Percentiles rank a stretch among this genome's conserved stretches.
These are phyloP conservation scores for Choanephora cucurbitarum DNA, from an alignment of 371 early-diverging fungal genomes.

Conservation along the genomic window DNA sequence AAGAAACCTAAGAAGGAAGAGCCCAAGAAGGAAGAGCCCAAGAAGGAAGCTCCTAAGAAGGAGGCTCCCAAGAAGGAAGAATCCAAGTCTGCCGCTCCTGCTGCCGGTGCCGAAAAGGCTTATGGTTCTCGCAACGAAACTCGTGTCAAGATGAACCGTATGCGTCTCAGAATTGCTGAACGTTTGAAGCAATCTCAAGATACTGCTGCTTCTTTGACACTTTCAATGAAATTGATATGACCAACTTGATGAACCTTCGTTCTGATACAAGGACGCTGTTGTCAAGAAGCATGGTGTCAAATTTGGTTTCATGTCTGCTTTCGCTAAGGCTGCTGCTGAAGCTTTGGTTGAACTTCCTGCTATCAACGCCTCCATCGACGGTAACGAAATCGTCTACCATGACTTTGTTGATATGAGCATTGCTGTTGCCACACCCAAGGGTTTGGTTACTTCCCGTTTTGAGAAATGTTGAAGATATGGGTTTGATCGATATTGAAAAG, in stretches of 20 bases:
- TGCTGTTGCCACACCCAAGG: conserved; percentile 98
- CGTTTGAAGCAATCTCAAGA: conserved; percentile 97
- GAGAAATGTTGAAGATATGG: conserved; percentile 87
- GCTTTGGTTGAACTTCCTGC: conserved; percentile 90
- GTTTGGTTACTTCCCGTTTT: conserved; percentile 96
- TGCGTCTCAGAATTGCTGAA: conserved; percentile 93
- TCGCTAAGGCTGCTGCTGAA: conserved; percentile 86
- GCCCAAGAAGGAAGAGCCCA: conserved; percentile 42
- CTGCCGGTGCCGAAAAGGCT: conserved; percentile 26
- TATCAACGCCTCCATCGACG: conserved; percentile 93
- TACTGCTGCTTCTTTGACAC: conserved; percentile 94
- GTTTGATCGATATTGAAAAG: conserved; percentile 89
- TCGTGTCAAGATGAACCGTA: conserved; percentile 95
- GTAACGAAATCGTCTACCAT: conserved; percentile 84
- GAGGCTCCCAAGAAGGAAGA: conserved; percentile 47
- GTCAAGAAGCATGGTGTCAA: conserved; percentile 94
- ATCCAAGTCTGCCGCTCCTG: conserved; percentile 34
- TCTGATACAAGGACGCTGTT: conserved; percentile 91
- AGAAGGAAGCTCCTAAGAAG: conserved; percentile 42
- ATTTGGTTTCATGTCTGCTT: conserved; percentile 98
- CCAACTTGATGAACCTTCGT: conserved; percentile 87
- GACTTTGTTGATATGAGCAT: conserved; percentile 95
- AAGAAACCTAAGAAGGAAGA: too few relatives aligned
- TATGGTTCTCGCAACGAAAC: conserved; percentile 60
- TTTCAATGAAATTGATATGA: conserved; percentile 99